These are phyloP conservation scores for Russula sp. DNA, from an alignment of 768 basidiomycete species.

Conservation along the genomic window DNA sequence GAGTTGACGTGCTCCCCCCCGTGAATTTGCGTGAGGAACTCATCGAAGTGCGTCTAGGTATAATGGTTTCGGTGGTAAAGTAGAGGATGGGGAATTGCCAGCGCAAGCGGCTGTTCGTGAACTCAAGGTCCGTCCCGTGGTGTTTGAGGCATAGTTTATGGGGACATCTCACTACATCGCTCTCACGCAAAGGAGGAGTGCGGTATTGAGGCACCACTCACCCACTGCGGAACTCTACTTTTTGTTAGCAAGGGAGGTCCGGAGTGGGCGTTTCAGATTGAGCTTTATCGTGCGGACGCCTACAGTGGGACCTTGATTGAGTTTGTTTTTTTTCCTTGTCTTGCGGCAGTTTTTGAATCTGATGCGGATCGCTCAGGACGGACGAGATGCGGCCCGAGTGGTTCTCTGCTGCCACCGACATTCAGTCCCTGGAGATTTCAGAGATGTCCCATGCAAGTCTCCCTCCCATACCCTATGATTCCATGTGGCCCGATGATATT, in stretches of 20 bases:
- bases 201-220: constrained; percentile 59
- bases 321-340: constrained; percentile 36
- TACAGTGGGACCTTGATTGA: constrained; percentile 57
- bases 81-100: constrained; percentile 65
- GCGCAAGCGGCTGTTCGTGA: constrained; percentile 71
- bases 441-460: constrained; percentile 3
- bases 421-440: constrained; percentile 5
- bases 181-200: constrained; percentile 64
- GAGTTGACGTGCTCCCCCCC: not conserved
- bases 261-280: constrained; percentile 62
- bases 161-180: not conserved
- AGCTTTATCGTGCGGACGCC: constrained; percentile 58
- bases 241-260: constrained; percentile 45
- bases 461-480: constrained; percentile 50
- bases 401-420: constrained; percentile 41
- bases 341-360: not conserved
- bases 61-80: constrained; percentile 89
- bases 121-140: constrained; percentile 38
- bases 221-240: constrained; percentile 55
- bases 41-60: constrained; percentile 40
- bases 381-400: constrained; percentile 87
- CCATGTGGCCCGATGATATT: constrained; percentile 57
- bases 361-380: constrained; percentile 38
- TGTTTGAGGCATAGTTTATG: not conserved
- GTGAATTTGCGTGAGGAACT: not conserved